Evolutionary conservation across 2,329 filamentous ascomycete genomes (phyloP).

Genomic region (Hypoxylon sp.): DNA sequence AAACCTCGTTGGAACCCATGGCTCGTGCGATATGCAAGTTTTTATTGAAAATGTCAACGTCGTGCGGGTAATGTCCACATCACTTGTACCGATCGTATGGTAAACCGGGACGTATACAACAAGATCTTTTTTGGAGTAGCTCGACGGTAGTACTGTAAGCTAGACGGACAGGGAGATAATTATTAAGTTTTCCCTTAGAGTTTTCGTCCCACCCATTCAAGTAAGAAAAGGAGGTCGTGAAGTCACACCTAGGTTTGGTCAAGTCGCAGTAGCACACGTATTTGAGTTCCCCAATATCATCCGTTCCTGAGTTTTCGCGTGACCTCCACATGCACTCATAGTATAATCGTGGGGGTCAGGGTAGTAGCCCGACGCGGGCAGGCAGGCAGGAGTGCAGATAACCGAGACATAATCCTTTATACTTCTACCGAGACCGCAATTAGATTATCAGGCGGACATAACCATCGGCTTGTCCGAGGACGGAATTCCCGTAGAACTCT

Average conservation of each 20-base stretch:
- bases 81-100: constrained; percentile 14
- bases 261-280: constrained; percentile 10
- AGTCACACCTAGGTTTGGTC: constrained; percentile 14
- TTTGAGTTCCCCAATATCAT: constrained; percentile 20
- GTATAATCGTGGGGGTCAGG: constrained; percentile 36
- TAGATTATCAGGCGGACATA: constrained; percentile 1
- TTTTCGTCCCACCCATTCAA: constrained; percentile 1
- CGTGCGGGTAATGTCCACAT: constrained; percentile 10
- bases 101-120: constrained; percentile 2
- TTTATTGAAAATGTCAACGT: constrained; percentile 17
- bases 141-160: background rate
- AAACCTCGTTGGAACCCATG: constrained; percentile 47
- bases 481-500: constrained; percentile 15
- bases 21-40: constrained; percentile 23
- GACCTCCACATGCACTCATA: constrained; percentile 26
- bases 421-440: constrained; percentile 20
- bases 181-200: constrained; percentile 11
- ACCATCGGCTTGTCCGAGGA: constrained; percentile 22
- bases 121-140: constrained; percentile 1
- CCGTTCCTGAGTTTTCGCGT: constrained; percentile 28
- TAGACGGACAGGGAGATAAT: constrained; percentile 14
- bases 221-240: constrained; percentile 8
- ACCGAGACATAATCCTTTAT: constrained; percentile 24
- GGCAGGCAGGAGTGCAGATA: constrained; percentile 21
- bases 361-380: constrained; percentile 29